A percentile compares a stretch with the other conserved stretches of the same genome.
phyloP scores from a whole-genome alignment of 768 basidiomycete genomes.

The Hydnomerulius pinastri region DNA sequence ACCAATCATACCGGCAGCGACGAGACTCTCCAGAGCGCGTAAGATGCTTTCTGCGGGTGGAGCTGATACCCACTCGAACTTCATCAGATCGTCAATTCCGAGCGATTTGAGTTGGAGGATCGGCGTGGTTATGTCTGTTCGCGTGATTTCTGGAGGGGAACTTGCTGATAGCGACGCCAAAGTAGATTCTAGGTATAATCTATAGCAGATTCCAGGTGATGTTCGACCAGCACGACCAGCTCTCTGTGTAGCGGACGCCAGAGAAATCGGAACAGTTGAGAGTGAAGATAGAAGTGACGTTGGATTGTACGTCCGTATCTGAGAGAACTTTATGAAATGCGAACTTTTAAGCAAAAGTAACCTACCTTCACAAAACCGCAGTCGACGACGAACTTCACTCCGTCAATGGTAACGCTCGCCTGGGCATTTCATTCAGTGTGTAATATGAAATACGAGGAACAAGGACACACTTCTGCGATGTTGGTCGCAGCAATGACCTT shows the following conservation, averaged over 20 bases:
- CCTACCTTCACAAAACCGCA: constrained; percentile 92
- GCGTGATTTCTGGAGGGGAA: constrained; percentile 87
- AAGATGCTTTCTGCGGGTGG: constrained; percentile 87
- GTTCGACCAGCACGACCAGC: constrained; percentile 96
- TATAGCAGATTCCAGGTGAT: constrained; percentile 87
- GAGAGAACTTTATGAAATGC: background rate
- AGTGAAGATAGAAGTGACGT: constrained; percentile 83
- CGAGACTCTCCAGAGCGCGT: constrained; percentile 82
- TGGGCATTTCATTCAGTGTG: constrained; percentile 26
- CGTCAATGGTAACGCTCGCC: constrained; percentile 97
- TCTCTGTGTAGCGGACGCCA: constrained; percentile 89
- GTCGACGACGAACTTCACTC: constrained; percentile 92
- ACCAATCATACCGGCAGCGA: constrained; percentile 80
- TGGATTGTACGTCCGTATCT: constrained; percentile 93
- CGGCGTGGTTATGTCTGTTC: constrained; percentile 88
- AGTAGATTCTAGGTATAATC: constrained; percentile 74
- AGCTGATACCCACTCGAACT: constrained; percentile 91
- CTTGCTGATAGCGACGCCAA: constrained; percentile 63
- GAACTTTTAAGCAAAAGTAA: background rate
- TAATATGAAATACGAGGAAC: background rate
- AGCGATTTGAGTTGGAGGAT: constrained; percentile 93
- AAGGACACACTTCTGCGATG: constrained; percentile 77
- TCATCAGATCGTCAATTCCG: constrained; percentile 93
- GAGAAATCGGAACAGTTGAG: constrained; percentile 78
- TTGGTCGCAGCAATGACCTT: constrained; percentile 95